Base-by-base conservation (phyloP, 768 basidiomycete genomes). In the Amanita pseudoporphyria region DNA sequence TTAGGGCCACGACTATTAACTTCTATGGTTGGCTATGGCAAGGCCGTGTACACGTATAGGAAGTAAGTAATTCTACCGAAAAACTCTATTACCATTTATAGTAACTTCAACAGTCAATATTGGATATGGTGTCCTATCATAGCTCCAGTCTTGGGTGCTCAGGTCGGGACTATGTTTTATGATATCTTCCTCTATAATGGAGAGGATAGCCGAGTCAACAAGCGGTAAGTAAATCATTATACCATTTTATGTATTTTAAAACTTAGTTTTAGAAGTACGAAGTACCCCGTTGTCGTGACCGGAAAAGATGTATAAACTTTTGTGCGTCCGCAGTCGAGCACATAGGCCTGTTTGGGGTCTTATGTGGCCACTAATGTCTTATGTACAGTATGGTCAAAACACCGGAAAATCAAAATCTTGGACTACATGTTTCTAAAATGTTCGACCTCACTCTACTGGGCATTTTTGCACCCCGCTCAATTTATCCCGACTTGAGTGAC, bases 51-150 rank as follows among this genome's bases (percentile, higher is more conserved):
- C 51, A 66, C 63, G 9, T 72, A 67, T 53, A 59, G 71, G 54
- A 68, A 65, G 70, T 77, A 62, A 40, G 76, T 62, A 26, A 61
- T 56, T 59, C 37, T 33, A 26, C n/a, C 24, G 16, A 43, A 13
- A 24, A 28, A n/a, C n/a, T 16, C 12, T 14, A 49, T 4, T 9
- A 40, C 12, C 35, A 22, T 38, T 28, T 14, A 13, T 9, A 18
- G 58, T 57, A 59, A 62, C 52, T 50, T 57, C 36, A 64, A 57
- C 45, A 76, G 72, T 55, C 82, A 87, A 58, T 87, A 84, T 58
- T 86, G 83, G 85, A 52, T 87, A 35, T 87, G 83, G 84, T 78
- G 77, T 55, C 78, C 81, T 13, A 57, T 84, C 18, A 60, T 83
- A 10, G 82, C 67, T 1, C 77, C 83, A 6, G 69, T 84, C 53